A percentile compares a stretch with the other conserved stretches of the same genome.
Conservation (phyloP, 805 yeast species). For the Pachysolen tannophilus region DNA sequence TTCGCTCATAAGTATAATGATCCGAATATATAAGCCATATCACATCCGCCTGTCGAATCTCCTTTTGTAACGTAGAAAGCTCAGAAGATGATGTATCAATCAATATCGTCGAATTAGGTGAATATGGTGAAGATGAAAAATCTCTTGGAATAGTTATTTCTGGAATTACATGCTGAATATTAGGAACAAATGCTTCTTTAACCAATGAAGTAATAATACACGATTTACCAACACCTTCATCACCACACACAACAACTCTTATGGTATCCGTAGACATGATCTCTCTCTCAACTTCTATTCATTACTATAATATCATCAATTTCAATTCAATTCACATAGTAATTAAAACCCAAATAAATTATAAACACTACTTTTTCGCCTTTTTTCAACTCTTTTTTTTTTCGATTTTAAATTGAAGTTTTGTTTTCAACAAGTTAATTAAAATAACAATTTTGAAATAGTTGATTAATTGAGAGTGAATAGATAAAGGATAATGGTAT, state of each 20-base stretch:
- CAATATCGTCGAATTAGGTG: constrained; percentile 60
- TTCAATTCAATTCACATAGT: no score
- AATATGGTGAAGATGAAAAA: constrained; percentile 48
- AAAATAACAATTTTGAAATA: no score
- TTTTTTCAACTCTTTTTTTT: no score
- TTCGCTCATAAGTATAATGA: constrained; percentile 89
- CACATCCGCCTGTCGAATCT: constrained; percentile 79
- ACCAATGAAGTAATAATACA: constrained; percentile 72
- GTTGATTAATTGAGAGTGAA: no score
- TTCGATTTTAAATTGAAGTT: no score
- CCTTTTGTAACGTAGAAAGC: constrained; percentile 49
- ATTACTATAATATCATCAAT: no score
- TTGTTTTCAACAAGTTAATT: no score
- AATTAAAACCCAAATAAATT: no score
- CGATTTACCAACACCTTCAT: constrained; percentile 84
- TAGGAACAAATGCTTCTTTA: constrained; percentile 73
- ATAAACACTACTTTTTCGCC: no score
- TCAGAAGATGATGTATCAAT: constrained; percentile 78
- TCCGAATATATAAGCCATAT: constrained; percentile 93
- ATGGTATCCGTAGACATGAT: constrained; percentile 36
- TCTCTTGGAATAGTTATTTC: constrained; percentile 78
- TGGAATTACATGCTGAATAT: constrained; percentile 71
- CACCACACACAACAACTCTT: constrained; percentile 89
- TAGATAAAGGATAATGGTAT: no score
- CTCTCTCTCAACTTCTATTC: no score